Evolutionary conservation across 345 rosid species (phyloP).

Genomic region (Cardamine chenopodiifolia): DNA sequence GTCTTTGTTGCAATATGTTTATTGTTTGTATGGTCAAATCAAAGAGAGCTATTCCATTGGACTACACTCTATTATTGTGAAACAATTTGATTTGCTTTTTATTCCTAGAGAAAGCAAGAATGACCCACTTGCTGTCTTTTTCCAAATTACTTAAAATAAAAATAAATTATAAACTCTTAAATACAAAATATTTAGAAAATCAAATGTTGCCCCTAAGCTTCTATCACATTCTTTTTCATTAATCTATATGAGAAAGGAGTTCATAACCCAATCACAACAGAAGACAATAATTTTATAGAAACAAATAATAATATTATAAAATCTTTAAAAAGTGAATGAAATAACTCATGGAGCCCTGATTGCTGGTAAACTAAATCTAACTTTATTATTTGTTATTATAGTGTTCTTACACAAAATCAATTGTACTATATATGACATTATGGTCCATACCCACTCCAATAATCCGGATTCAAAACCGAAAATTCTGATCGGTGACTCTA

Average conservation of each 20-base stretch:
- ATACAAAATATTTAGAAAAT: not conserved
- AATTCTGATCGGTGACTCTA: not conserved
- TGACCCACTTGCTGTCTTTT: constrained; percentile 66
- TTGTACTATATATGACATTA: not conserved
- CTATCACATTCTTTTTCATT: not conserved
- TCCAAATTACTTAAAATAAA: constrained; percentile 22
- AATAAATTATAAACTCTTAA: not conserved
- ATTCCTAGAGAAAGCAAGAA: constrained; percentile 49
- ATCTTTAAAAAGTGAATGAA: not conserved
- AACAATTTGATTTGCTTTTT: constrained; percentile 44
- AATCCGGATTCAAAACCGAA: not conserved
- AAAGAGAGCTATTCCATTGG: constrained; percentile 40
- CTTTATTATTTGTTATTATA: not conserved
- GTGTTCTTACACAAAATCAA: not conserved
- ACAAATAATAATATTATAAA: not conserved
- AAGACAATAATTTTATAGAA: not conserved
- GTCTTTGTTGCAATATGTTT: constrained; percentile 9
- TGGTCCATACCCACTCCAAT: not conserved
- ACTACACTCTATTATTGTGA: constrained; percentile 65
- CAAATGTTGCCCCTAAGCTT: constrained; percentile 20
- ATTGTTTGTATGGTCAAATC: constrained; percentile 39
- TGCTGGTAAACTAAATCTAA: constrained; percentile 15
- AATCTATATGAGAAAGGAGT: constrained; percentile 14
- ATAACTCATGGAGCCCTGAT: constrained; percentile 13
- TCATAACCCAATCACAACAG: constrained; percentile 23